Evolutionary conservation across 2,329 filamentous ascomycete genomes (phyloP).

Genomic region (Xylariaceae sp.): DNA sequence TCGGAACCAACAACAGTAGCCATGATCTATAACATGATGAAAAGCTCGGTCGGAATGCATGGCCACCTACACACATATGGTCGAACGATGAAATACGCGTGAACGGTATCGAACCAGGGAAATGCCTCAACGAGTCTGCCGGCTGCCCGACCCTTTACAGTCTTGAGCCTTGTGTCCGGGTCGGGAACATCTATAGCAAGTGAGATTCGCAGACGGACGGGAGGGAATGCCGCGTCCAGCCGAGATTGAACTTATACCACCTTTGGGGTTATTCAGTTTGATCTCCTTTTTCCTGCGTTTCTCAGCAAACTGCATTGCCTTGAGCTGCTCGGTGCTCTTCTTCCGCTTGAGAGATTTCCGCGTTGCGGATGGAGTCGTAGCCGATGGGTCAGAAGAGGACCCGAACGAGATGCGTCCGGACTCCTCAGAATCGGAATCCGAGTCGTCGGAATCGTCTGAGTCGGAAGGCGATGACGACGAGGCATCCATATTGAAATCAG

Average conservation of each 20-base stretch:
- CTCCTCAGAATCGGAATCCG: not conserved
- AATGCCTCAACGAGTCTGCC: conserved; percentile 16
- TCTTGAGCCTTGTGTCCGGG: conserved; percentile 49
- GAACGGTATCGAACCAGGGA: conserved; percentile 1
- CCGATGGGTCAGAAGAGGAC: conserved; percentile 36
- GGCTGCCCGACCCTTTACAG: conserved; percentile 24
- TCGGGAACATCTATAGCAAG: conserved; percentile 58
- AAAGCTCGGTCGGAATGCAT: not conserved
- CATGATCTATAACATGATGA: not conserved
- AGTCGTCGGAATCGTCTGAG: conserved; percentile 13
- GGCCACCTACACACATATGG: conserved; percentile 2
- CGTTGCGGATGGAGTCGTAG: conserved; percentile 35
- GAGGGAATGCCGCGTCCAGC: conserved; percentile 37
- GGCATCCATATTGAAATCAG: conserved; percentile 34
- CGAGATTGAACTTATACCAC: conserved; percentile 53
- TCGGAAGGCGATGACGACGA: conserved; percentile 19
- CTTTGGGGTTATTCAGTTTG: conserved; percentile 51
- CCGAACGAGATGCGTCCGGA: conserved; percentile 33
- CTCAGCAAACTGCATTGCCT: conserved; percentile 48
- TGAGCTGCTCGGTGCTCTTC: conserved; percentile 44
- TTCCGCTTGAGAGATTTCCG: conserved; percentile 38
- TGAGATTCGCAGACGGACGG: conserved; percentile 31
- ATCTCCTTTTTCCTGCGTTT: conserved; percentile 61
- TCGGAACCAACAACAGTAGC: not conserved
- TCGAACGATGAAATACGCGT: conserved; percentile 3